Conservation (phyloP, 148 eudicot species). For the Vaccinium darrowii region DNA sequence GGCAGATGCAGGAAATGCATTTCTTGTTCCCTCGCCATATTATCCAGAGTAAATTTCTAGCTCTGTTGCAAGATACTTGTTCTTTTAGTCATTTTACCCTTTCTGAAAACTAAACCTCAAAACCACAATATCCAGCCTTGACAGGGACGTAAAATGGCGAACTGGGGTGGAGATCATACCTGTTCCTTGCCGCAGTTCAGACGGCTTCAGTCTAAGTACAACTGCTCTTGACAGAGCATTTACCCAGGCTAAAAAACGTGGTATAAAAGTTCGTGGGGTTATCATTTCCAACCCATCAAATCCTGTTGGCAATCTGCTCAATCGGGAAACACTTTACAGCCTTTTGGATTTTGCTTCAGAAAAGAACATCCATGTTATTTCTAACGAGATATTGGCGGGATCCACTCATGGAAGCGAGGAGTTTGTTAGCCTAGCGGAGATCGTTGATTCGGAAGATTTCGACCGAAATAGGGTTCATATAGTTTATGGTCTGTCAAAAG, state of each 20-base stretch:
- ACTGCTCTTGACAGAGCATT: constrained; percentile 74
- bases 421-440: constrained; percentile 72
- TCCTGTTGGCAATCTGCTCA: constrained; percentile 62
- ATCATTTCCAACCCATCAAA: constrained; percentile 81
- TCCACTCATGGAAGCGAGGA: constrained; percentile 49
- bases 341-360: constrained; percentile 83
- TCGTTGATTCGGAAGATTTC: constrained; percentile 61
- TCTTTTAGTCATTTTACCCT: background rate
- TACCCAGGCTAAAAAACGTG: constrained; percentile 84
- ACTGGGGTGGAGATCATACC: constrained; percentile 86
- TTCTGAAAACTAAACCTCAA: constrained; percentile 15
- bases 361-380: constrained; percentile 87
- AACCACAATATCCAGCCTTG: constrained; percentile 48
- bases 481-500: constrained; percentile 70
- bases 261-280: constrained; percentile 73
- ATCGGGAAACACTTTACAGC: constrained; percentile 56
- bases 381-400: constrained; percentile 55
- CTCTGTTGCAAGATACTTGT: background rate
- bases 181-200: constrained; percentile 91
- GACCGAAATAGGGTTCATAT: constrained; percentile 69
- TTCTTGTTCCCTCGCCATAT: constrained; percentile 92
- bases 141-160: constrained; percentile 87
- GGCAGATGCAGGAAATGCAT: constrained; percentile 90
- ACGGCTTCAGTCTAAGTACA: constrained; percentile 58
- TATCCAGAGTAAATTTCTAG: constrained; percentile 59